Evolutionary conservation across 768 basidiomycete species (phyloP), one percentile per base, ranked within the genome.

Genomic region (Rhizopogon vinicolor): DNA sequence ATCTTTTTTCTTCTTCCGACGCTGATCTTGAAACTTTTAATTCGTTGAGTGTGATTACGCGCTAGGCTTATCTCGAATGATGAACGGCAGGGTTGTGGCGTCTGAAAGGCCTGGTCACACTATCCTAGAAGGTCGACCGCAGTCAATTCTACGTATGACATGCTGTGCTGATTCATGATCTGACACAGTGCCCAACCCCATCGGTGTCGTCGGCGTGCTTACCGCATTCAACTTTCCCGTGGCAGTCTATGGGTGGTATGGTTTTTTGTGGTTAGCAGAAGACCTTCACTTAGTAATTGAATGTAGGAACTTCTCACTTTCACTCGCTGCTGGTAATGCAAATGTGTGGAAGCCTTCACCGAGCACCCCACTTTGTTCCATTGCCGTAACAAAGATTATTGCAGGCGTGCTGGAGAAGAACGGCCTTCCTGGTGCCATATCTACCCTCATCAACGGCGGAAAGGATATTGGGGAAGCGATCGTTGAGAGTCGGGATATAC

Each of bases 211-310:
- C 8, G 85, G 77, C 31, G 83, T 96, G 9, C 73, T 98, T 51
- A 88, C 91, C 19, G 96, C 96, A 0, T 98, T 97, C 78, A 98
- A 98, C 70, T 98, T 98, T 68, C 96, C 96, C 9, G 86, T 92
- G 42, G 93, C 93, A 35, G 92, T 95, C 43, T 93, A 91, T 69
- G 92, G 92, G 60, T 94, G 92, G 91, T 87, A 70, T 41, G 75
- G 63, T 40, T 57, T 41, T 37, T 28, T 42, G 54, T 16, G 13
- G 12, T 5, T 48, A 5, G 18, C 19, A 5, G 31, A 13, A 22
- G 13, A 22, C 19, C 33, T 33, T 16, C 7, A 48, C 46, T 48
- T 3, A 48, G 19, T 48, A 35, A 48, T 48, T 16, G 19, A 35
- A 48, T 35, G 19, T 64, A 93, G 94, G 94, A 98, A 98, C 70